Percentiles rank a stretch among this genome's conserved stretches.
Conservation (phyloP, 352 stramenopile genomes). For the Phytophthora pisi region DNA sequence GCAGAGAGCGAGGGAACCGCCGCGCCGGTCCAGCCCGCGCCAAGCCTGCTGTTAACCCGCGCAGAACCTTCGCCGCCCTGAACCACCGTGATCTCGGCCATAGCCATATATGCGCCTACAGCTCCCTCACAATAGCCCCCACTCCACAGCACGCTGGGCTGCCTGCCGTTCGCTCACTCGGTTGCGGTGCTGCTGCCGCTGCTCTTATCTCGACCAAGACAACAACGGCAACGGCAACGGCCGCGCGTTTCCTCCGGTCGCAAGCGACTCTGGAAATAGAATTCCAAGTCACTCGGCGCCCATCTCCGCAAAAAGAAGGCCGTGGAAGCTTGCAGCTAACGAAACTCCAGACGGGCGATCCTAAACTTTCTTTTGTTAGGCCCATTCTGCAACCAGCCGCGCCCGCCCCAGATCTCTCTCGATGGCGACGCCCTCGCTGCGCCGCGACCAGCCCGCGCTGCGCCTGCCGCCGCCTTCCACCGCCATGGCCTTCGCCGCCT, state of each 20-base stretch:
- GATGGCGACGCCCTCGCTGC: slow-evolving; percentile 16
- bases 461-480: background rate
- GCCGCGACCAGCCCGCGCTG: slow-evolving; percentile 2
- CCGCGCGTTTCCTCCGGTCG: background rate
- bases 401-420: background rate
- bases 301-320: slow-evolving; percentile 14
- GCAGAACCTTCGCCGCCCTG: no score
- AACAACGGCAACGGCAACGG: background rate
- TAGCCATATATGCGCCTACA: no score
- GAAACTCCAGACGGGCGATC: slow-evolving; percentile 2
- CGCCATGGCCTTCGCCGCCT: background rate
- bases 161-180: no score
- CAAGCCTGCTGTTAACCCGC: no score
- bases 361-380: background rate
- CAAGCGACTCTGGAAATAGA: slow-evolving; percentile 9
- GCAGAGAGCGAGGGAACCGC: no score
- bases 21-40: no score
- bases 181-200: no score
- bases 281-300: slow-evolving; percentile 1
- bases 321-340: slow-evolving; percentile 12
- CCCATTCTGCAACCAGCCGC: slow-evolving; percentile 15
- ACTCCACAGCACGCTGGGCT: no score
- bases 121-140: no score
- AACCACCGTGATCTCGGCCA: no score
- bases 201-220: no score